phyloP scores from a whole-genome alignment of 306 rosid species.

The Hippophae rhamnoides region DNA sequence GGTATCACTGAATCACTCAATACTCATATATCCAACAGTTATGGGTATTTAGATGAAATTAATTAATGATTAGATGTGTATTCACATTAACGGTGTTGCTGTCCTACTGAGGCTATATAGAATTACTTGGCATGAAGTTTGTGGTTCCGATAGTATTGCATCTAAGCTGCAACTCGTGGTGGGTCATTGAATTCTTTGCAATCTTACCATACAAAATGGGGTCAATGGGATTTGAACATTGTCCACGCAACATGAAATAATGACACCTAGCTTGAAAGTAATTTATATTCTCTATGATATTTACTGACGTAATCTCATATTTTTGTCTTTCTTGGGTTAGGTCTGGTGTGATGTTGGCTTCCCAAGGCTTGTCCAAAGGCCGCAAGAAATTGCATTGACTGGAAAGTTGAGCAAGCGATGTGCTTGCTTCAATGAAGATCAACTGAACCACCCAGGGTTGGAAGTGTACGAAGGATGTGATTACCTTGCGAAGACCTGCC shows the following conservation, averaged over 20 bases:
- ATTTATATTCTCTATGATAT: conserved; percentile 1
- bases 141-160: neutral
- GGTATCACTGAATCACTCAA: too few relatives aligned
- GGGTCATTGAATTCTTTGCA: neutral
- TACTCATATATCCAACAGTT: too few relatives aligned
- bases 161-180: neutral
- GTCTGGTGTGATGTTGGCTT: conserved; percentile 89
- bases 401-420: conserved; percentile 92
- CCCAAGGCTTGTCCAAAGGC: conserved; percentile 83
- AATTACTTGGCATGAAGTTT: neutral
- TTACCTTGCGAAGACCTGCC: conserved; percentile 53
- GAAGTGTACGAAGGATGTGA: conserved; percentile 78
- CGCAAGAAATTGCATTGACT: conserved; percentile 73
- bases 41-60: too few relatives aligned
- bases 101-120: too few relatives aligned
- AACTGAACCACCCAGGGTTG: conserved; percentile 57
- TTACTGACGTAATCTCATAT: conserved; percentile 1
- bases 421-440: conserved; percentile 74
- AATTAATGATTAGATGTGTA: too few relatives aligned
- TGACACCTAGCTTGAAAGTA: neutral
- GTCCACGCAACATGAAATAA: neutral
- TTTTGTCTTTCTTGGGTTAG: conserved; percentile 27
- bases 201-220: conserved; percentile 3
- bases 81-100: too few relatives aligned
- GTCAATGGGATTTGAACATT: neutral